Percentiles rank a stretch among this genome's conserved stretches.
Conservation (phyloP, 108 stramenopile genomes). For the Heterococcus sp. region DNA sequence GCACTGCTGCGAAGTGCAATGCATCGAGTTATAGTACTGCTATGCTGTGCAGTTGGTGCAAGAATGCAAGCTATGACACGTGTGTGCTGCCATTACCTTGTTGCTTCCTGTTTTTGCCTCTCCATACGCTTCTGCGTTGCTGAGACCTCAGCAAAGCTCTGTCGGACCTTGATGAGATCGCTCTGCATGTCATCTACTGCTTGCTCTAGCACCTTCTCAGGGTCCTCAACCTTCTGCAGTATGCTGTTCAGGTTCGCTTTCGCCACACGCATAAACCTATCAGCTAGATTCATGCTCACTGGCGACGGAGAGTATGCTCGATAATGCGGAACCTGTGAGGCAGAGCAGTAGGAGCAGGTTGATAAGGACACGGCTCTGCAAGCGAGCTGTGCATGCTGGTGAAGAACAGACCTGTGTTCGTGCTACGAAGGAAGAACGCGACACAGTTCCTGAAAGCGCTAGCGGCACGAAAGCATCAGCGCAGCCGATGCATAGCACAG, state of each 20-base stretch:
- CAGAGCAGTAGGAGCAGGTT: not conserved
- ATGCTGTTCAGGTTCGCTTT: conserved; percentile 83
- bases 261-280: conserved; percentile 53
- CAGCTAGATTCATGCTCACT: conserved; percentile 47
- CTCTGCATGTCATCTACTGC: conserved; percentile 94
- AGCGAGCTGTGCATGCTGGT: too few species aligned
- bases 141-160: conserved; percentile 92
- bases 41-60: too few species aligned
- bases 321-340: not conserved
- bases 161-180: conserved; percentile 89
- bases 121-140: conserved; percentile 84
- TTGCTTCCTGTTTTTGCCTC: conserved; percentile 35
- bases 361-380: too few species aligned
- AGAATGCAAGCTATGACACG: too few species aligned
- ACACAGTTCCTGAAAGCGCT: too few species aligned
- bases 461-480: not conserved
- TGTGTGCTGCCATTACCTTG: too few species aligned
- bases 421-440: too few species aligned
- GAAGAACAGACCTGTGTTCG: too few species aligned
- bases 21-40: too few species aligned
- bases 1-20: too few species aligned
- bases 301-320: not conserved
- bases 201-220: conserved; percentile 92
- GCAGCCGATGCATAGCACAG: too few species aligned
- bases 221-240: conserved; percentile 83